Base-by-base conservation (phyloP, 2,329 filamentous ascomycete genomes). In the Ascochyta koolunga region DNA sequence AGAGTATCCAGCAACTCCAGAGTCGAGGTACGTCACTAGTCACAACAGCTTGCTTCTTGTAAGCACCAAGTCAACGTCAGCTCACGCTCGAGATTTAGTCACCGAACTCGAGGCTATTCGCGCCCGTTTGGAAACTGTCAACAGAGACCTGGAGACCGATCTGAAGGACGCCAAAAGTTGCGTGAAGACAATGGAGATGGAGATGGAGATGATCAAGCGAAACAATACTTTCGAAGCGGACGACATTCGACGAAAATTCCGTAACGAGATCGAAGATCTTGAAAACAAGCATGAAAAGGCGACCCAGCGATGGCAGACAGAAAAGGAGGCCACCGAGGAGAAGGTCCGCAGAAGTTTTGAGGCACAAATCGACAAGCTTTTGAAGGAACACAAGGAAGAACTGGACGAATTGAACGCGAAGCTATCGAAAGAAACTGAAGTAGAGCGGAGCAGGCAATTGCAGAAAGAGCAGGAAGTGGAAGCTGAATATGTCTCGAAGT, bases 1-100 rank as follows among this genome's bases (percentile, higher is more conserved):
- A 95, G 58, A 84, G 87, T 0, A 81, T 96, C 39, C 85, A 88
- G 15, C 65, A 90, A 9, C 89, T 90, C 61, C 96, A 93, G 70
- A 83, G 81, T 45, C 85, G 87, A 82, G 86, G 91, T 95, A 80
- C 62, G 85, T 77, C 11, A 51, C 29, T 27, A 36, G 19, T 9
- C 10, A 16, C 11, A n/a, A 7, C 15, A 25, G 21, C 37, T 24
- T 16, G 37, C 10, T 21, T 42, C 37, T 11, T 29, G 10, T 16
- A 29, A 35, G 16, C 16, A 38, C 15, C 31, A 16, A 40, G 21
- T 24, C 22, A 42, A 1, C 4, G 25, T 13, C 21, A 19, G 24
- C 41, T 42, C 11, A 43, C 11, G 4, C 8, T 36, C 10, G 21
- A 33, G 3, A 9, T 47, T 13, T 37, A 86, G 83, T 85, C 36